Evolutionary conservation across 2,329 filamentous ascomycete species (phyloP).

Genomic region (Fusarium nodosum): DNA sequence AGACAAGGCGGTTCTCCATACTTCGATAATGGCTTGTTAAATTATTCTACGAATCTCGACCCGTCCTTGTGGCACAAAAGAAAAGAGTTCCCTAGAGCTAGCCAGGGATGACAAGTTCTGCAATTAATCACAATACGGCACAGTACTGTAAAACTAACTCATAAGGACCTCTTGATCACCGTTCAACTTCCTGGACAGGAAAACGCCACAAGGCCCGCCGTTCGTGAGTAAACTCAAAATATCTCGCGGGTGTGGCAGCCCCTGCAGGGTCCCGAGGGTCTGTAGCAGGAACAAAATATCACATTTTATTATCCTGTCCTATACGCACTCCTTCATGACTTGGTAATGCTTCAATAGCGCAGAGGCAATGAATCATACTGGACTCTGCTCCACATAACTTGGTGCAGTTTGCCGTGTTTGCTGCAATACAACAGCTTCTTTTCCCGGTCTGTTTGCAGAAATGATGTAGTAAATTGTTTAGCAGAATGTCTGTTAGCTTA

Average conservation of each 20-base stretch:
- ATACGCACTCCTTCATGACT: conserved; percentile 38
- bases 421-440: conserved; percentile 10
- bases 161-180: conserved; percentile 24
- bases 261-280: conserved; percentile 42
- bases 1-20: conserved; percentile 5
- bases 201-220: conserved; percentile 45
- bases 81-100: conserved; percentile 1
- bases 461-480: background rate
- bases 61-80: conserved; percentile 20
- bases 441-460: background rate
- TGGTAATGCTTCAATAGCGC: conserved; percentile 28
- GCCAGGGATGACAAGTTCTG: conserved; percentile 16
- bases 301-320: conserved; percentile 11
- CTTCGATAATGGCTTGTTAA: background rate
- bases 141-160: conserved; percentile 36
- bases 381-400: conserved; percentile 22
- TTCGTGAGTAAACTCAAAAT: conserved; percentile 40
- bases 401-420: conserved; percentile 8
- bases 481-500: conserved; percentile 24
- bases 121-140: conserved; percentile 5
- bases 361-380: conserved; percentile 35
- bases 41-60: background rate
- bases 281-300: conserved; percentile 22
- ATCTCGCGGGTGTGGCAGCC: conserved; percentile 39
- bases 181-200: conserved; percentile 33